These are phyloP conservation scores for Penicillium freii DNA, from an alignment of 2,329 filamentous ascomycete genomes.

Conservation along the genomic window DNA sequence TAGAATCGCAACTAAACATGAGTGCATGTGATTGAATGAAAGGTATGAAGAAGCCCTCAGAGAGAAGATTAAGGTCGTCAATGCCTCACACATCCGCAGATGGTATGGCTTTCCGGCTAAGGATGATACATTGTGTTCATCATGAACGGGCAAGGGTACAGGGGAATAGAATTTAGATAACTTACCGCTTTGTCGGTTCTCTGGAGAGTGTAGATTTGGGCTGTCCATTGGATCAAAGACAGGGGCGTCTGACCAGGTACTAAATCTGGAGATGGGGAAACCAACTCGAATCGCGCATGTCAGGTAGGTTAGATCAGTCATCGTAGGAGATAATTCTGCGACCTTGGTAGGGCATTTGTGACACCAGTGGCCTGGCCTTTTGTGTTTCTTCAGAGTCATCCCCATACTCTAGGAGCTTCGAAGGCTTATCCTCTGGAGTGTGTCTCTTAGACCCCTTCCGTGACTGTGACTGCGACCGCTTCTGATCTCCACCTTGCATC, in stretches of 20 bases:
- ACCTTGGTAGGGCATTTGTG: slow-evolving; percentile 20
- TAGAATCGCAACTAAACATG: neutral
- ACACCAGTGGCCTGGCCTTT: neutral
- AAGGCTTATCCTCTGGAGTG: slow-evolving; percentile 19
- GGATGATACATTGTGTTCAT: slow-evolving; percentile 91
- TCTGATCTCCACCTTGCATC: neutral
- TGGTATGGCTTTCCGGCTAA: slow-evolving; percentile 71
- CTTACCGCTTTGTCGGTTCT: slow-evolving; percentile 8
- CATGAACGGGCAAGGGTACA: slow-evolving; percentile 49
- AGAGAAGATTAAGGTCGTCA: slow-evolving; percentile 50
- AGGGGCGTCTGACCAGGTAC: neutral
- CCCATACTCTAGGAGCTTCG: slow-evolving; percentile 50
- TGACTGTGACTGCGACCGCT: neutral
- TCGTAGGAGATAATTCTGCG: slow-evolving; percentile 40
- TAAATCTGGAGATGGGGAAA: neutral
- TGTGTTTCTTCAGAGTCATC: slow-evolving; percentile 13
- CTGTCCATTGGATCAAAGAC: neutral
- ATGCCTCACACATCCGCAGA: slow-evolving; percentile 40
- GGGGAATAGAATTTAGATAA: slow-evolving; percentile 7
- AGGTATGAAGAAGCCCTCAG: slow-evolving; percentile 27
- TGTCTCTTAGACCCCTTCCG: neutral
- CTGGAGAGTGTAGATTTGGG: too few species aligned
- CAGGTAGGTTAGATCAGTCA: slow-evolving; percentile 26
- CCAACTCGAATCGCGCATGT: neutral
- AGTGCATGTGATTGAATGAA: neutral